Evolutionary conservation across 257 asterid species (phyloP), one percentile per base, ranked within the genome.

Genomic region (Solanum infundibuliforme): DNA sequence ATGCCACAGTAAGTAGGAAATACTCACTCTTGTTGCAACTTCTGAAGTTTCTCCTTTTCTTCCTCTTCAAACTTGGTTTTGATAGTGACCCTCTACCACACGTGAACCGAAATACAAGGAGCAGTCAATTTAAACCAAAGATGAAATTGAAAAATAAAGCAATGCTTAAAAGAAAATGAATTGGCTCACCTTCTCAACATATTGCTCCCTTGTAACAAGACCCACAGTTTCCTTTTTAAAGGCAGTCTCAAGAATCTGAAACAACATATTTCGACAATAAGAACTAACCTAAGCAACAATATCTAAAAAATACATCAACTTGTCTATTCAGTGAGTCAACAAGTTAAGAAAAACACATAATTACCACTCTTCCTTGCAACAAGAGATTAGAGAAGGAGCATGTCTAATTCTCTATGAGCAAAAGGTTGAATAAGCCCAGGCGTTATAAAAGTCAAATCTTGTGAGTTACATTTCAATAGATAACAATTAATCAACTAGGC

Each of bases 141-240:
- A 35, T 81, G 12, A 20, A 76, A 76, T 29, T 2, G 86, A 18
- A 66, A 31, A 7, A 12, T 8, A 25, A 38, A 75, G n/a, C 29
- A 39, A 55, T 16, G 83, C 41, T 16, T 46, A 43, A 1, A 81
- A 7, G 41, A 89, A 84, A 83, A 58, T 35, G 7, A 48, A 41
- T 82, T 0, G 9, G 66, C 58, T 18, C 88, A 97, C 99, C 98
- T 96, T 97, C 93, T 97, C 99, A 88, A 96, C 99, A 79, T 97
- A 97, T 88, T 97, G 93, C 86, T 97, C 99, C 90, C 99, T 94
- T 29, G 98, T 93, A 66, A 97, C 99, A 91, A 97, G 92, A 87
- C 99, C 99, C 88, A 97, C 99, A 29, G 99, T 97, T 94, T 97
- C 99, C 94, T 97, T 97, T 95, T 97, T 97, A 91, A 97, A 97